Percentiles rank a stretch among this genome's conserved stretches.
phyloP scores from a whole-genome alignment of 352 stramenopile species.

The Globisporangium recalcitrans region DNA sequence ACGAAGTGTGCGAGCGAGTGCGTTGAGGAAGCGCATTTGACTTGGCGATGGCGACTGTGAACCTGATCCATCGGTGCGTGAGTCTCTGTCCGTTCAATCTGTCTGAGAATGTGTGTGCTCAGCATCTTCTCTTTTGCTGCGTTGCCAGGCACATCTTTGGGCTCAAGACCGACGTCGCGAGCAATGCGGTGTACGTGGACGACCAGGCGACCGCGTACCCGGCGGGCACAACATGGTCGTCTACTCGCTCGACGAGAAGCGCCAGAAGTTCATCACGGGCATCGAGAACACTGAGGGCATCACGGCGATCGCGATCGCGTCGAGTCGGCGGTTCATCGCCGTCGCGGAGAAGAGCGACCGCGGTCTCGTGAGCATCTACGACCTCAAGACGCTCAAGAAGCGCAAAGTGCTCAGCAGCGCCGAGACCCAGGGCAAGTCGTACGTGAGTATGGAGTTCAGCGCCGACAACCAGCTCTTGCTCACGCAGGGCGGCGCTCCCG shows the following conservation, averaged over 20 bases:
- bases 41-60: slow-evolving; percentile 34
- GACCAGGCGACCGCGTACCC: slow-evolving; percentile 81
- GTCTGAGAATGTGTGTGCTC: not conserved
- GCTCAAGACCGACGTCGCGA: slow-evolving; percentile 80
- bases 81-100: not conserved
- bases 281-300: slow-evolving; percentile 72
- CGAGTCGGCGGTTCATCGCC: slow-evolving; percentile 70
- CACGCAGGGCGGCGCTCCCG: slow-evolving; percentile 74
- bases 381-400: slow-evolving; percentile 88
- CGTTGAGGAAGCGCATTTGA: not conserved
- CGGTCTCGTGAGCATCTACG: slow-evolving; percentile 78
- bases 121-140: no score
- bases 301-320: slow-evolving; percentile 58
- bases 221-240: slow-evolving; percentile 84
- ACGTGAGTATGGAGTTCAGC: slow-evolving; percentile 86
- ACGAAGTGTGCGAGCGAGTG: not conserved
- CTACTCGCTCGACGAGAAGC: slow-evolving; percentile 88
- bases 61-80: slow-evolving; percentile 34
- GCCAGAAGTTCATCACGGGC: slow-evolving; percentile 86
- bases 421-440: slow-evolving; percentile 60
- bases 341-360: slow-evolving; percentile 71
- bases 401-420: slow-evolving; percentile 81
- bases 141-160: slow-evolving; percentile 84
- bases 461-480: slow-evolving; percentile 89
- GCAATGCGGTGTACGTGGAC: slow-evolving; percentile 81